phyloP scores from a whole-genome alignment of 2,329 filamentous ascomycete genomes.

The Geosmithia flava region DNA sequence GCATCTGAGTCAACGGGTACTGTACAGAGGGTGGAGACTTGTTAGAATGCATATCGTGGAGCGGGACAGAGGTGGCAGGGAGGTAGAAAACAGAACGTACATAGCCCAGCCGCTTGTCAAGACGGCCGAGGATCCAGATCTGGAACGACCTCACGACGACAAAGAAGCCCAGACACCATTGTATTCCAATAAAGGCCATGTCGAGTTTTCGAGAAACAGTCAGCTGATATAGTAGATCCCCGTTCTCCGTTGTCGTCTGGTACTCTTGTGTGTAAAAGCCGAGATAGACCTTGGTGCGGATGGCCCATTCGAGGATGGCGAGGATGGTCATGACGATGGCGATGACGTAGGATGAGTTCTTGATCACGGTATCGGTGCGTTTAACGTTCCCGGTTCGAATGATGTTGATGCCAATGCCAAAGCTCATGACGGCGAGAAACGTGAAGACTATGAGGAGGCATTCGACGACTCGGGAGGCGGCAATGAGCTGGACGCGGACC shows the following conservation, averaged over 20 bases:
- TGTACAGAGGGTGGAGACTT: conserved; percentile 1
- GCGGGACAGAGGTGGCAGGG: background rate
- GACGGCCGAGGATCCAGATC: background rate
- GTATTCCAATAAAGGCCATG: conserved; percentile 1
- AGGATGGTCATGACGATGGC: conserved; percentile 6
- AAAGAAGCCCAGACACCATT: background rate
- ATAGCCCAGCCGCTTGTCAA: background rate
- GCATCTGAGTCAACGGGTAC: conserved; percentile 11
- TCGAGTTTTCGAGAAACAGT: background rate
- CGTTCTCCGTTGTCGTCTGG: background rate
- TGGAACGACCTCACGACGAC: background rate
- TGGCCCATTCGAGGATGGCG: conserved; percentile 6
- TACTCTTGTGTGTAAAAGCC: background rate
- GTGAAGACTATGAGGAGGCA: conserved; percentile 7
- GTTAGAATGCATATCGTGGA: too few species aligned
- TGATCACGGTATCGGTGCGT: conserved; percentile 6
- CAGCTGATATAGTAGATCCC: background rate
- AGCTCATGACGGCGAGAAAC: conserved; percentile 11
- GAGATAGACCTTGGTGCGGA: conserved; percentile 7
- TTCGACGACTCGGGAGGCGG: conserved; percentile 3
- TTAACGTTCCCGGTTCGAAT: conserved; percentile 3
- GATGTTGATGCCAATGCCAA: conserved; percentile 9
- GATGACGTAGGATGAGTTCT: conserved; percentile 5
- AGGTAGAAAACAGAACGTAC: background rate
- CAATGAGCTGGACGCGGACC: conserved; percentile 3